Base-by-base conservation (phyloP, 2,329 filamentous ascomycete species). In the Tetracladium maxilliforme region DNA sequence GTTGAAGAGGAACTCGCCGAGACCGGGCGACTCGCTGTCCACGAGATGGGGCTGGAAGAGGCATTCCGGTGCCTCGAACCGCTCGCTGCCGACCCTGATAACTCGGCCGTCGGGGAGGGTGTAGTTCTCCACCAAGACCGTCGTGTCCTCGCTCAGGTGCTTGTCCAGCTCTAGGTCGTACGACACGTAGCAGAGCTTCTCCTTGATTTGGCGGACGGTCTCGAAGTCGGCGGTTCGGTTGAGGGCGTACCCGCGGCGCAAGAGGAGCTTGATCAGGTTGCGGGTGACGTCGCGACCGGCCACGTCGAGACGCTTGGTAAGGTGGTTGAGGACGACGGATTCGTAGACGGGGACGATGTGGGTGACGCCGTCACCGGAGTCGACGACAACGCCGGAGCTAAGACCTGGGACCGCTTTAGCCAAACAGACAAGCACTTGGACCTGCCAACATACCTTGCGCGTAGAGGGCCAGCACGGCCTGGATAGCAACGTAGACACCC, bases 171-270 rank as follows among this genome's bases (percentile, higher is more conserved):
- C 84, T 29, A 98, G 70, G 51, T 98, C 90, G 61, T 95, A 98
- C 9, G 86, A 94, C 29, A 98, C 87, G 51, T 98, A 98, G 66
- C 90, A 95, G 25, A 98, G 78, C 66, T 98, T 98, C 65, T 98
- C 90, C 61, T 98, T 98, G 62, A 98, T 95, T 53, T 95, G 87
- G 33, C 90, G 80, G 29, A 98, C 90, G 4, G 90, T 98, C 56
- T 98, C 90, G 52, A 98, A 98, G 52, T 98, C 90, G 48, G 90
- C 90, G 9, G 90, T 98, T 50, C 90, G 74, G 70, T 98, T 98
- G 34, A 98, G 72, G 18, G 90, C 84, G 52, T 98, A 98, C 22
- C 90, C 90, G 39, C 90, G 74, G 44, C 90, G 82, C 30, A 93
- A 70, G 12, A 98, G 75, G 24, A 98, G 75, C 25, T 84, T 83